Evolutionary conservation across 352 stramenopile genomes (phyloP).

Genomic region (Thalassiosira livingstoniorum): DNA sequence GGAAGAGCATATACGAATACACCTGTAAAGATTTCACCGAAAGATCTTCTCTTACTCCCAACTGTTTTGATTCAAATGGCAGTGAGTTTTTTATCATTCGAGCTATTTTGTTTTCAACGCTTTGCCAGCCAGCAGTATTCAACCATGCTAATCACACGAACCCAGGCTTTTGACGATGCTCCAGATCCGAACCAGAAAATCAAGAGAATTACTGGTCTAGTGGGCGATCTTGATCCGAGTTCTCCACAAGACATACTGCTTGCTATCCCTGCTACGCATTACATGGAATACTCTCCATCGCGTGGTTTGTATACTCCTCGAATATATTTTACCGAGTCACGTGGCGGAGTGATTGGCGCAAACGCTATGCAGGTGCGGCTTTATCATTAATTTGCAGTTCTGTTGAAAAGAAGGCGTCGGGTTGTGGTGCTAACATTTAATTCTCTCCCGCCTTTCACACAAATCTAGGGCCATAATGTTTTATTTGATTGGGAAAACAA

Average conservation of each 20-base stretch:
- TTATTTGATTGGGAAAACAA: constrained; percentile 86
- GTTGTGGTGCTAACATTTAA: too few species aligned
- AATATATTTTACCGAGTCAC: constrained; percentile 76
- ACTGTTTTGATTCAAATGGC: constrained; percentile 66
- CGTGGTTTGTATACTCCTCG: constrained; percentile 52
- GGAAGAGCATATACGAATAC: constrained; percentile 48
- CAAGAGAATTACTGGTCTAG: constrained; percentile 37
- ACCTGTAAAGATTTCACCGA: constrained; percentile 42
- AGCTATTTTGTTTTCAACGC: background rate
- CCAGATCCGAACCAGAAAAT: constrained; percentile 8
- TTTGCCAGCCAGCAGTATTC: background rate
- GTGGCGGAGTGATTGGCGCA: constrained; percentile 84
- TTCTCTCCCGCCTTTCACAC: too few species aligned
- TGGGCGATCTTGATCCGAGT: constrained; percentile 60
- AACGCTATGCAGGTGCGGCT: constrained; percentile 90
- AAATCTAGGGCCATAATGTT: constrained; percentile 88
- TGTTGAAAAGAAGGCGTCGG: too few species aligned
- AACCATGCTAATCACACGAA: constrained; percentile 7
- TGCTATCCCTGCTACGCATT: constrained; percentile 61
- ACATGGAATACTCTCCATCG: constrained; percentile 53
- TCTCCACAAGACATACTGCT: constrained; percentile 57
- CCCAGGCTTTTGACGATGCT: constrained; percentile 36
- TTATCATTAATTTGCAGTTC: too few species aligned
- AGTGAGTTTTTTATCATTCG: background rate
- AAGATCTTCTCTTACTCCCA: constrained; percentile 53